Conservation (phyloP, 2,329 filamentous ascomycete species). For the Penicillium sp. region DNA sequence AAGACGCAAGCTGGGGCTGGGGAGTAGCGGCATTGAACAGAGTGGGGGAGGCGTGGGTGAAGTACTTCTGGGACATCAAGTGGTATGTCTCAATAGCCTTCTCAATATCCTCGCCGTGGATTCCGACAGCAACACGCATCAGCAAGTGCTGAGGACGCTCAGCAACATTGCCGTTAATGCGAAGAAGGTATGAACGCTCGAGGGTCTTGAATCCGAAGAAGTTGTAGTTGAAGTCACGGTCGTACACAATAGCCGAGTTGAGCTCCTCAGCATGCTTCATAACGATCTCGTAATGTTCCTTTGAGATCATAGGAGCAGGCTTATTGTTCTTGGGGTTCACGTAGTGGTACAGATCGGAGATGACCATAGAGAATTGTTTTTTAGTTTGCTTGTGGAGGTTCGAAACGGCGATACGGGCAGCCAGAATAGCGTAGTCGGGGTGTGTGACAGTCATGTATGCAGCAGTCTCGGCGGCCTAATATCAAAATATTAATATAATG, state of each 20-base stretch:
- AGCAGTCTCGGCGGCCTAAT: constrained; percentile 92
- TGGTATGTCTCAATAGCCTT: constrained; percentile 97
- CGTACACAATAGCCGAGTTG: constrained; percentile 98
- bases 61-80: constrained; percentile 97
- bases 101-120: constrained; percentile 93
- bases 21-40: constrained; percentile 98
- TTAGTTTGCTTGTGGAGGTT: constrained; percentile 99
- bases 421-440: constrained; percentile 97
- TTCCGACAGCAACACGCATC: constrained; percentile 97
- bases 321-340: constrained; percentile 88
- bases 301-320: constrained; percentile 89
- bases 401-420: constrained; percentile 95
- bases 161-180: constrained; percentile 91
- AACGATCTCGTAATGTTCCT: constrained; percentile 85
- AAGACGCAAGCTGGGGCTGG: constrained; percentile 90
- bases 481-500: constrained; percentile 25
- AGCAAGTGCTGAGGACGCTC: constrained; percentile 99
- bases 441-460: constrained; percentile 99
- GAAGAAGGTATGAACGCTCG: constrained; percentile 94
- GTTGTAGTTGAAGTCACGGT: constrained; percentile 99
- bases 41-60: constrained; percentile 96
- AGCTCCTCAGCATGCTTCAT: constrained; percentile 96
- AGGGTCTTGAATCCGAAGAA: constrained; percentile 99
- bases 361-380: constrained; percentile 97
- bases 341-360: constrained; percentile 92